Evolutionary conservation across 31 red algal species (phyloP).

Genomic region (Endocladia muricata): DNA sequence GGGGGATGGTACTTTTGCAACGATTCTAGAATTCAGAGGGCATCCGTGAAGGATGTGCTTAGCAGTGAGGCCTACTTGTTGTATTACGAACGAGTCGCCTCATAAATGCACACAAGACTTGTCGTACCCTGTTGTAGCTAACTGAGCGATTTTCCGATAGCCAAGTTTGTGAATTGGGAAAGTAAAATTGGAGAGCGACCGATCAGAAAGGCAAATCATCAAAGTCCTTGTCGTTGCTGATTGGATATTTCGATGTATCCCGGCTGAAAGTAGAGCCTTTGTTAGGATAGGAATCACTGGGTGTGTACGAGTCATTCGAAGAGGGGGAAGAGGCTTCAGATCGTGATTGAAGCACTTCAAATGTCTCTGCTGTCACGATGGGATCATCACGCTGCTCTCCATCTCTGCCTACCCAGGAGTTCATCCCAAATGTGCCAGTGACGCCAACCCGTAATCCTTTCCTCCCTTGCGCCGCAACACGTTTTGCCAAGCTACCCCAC

Average conservation of each 20-base stretch:
- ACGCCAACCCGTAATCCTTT: slow-evolving; percentile 48
- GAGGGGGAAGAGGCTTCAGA: neutral
- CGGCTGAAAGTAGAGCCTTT: neutral
- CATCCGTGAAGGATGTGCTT: slow-evolving; percentile 62
- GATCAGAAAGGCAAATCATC: too few species aligned
- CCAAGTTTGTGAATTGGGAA: too few species aligned
- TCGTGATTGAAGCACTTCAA: slow-evolving; percentile 39
- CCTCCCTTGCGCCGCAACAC: neutral
- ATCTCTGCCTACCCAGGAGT: slow-evolving; percentile 23
- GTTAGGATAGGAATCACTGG: neutral
- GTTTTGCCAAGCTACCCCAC: slow-evolving; percentile 32
- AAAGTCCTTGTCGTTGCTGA: too few species aligned
- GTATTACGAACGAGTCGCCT: slow-evolving; percentile 55
- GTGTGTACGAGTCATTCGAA: neutral
- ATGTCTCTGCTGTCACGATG: slow-evolving; percentile 24
- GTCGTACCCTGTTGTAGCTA: too few species aligned
- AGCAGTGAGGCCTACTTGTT: slow-evolving; percentile 73
- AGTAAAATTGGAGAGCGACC: too few species aligned
- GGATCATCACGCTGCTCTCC: slow-evolving; percentile 20
- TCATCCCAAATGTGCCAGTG: slow-evolving; percentile 17
- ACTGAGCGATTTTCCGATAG: too few species aligned
- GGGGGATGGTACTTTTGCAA: slow-evolving; percentile 82
- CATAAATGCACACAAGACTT: too few species aligned
- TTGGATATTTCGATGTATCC: neutral
- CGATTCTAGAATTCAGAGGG: slow-evolving; percentile 55